Percentiles rank a stretch among this genome's conserved stretches.
Conservation (phyloP, 2,329 filamentous ascomycete genomes). For the Cladobotryum protrusum region DNA sequence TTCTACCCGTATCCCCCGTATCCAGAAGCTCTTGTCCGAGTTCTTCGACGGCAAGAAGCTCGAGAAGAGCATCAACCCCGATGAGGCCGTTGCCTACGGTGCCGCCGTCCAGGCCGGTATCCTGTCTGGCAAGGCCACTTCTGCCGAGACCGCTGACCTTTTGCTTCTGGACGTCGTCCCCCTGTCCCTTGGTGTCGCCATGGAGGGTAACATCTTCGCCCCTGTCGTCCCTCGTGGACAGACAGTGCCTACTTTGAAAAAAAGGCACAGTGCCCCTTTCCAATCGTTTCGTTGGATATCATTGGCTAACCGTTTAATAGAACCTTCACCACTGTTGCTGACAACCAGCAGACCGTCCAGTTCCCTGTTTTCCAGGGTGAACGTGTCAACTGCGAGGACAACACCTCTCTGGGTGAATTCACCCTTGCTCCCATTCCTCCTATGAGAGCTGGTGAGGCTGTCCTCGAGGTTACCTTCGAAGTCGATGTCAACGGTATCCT, state of each 20-base stretch:
- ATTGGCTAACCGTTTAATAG: no score
- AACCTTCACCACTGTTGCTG: conserved; percentile 82
- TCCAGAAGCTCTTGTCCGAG: conserved; percentile 98
- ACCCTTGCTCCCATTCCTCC: conserved; percentile 82
- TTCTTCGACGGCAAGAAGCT: conserved; percentile 99
- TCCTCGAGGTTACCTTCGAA: conserved; percentile 97
- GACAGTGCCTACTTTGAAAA: conserved; percentile 76
- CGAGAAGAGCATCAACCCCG: conserved; percentile 99
- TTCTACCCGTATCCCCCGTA: conserved; percentile 95
- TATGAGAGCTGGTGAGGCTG: conserved; percentile 90
- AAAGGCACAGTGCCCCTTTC: no score
- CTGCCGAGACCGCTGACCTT: conserved; percentile 88
- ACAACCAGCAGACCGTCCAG: conserved; percentile 61
- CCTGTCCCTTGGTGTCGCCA: conserved; percentile 95
- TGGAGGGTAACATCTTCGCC: conserved; percentile 99
- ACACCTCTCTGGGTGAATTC: conserved; percentile 96
- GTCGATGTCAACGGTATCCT: conserved; percentile 99
- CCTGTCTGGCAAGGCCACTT: conserved; percentile 94
- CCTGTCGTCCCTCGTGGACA: conserved; percentile 78
- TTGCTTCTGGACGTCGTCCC: conserved; percentile 94
- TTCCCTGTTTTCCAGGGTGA: conserved; percentile 96
- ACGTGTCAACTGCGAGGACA: conserved; percentile 96
- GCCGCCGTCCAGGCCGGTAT: conserved; percentile 98
- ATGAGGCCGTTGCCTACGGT: conserved; percentile 98
- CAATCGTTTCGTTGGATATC: no score